Conservation (phyloP, 441 rosid genomes). For the Breynia disticha region DNA sequence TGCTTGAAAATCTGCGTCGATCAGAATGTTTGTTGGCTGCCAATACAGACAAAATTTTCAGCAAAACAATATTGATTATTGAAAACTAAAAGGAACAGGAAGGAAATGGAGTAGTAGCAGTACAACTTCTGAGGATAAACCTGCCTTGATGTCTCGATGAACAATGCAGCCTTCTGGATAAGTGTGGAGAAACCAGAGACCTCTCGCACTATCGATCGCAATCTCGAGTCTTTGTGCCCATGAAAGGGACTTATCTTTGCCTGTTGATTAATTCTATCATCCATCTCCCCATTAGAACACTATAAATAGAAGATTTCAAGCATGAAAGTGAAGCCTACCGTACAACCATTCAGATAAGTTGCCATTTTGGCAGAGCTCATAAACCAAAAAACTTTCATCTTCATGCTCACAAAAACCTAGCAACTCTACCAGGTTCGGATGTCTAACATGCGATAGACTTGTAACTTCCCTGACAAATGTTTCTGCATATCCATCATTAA, state of each 20-base stretch:
- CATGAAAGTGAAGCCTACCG: conserved; percentile 20
- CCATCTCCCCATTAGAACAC: background rate
- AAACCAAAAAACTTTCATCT: conserved; percentile 45
- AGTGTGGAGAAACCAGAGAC: conserved; percentile 53
- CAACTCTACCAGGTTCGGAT: conserved; percentile 52
- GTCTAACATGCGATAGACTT: conserved; percentile 47
- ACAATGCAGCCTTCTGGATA: conserved; percentile 54
- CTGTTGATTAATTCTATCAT: conserved; percentile 19
- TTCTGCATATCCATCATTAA: conserved; percentile 36
- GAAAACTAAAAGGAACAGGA: conserved; percentile 3
- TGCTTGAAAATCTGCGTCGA: conserved; percentile 36
- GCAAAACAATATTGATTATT: background rate
- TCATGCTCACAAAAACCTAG: conserved; percentile 38
- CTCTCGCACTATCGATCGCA: conserved; percentile 43
- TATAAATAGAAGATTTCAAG: background rate
- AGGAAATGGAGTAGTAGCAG: background rate
- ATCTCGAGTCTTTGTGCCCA: conserved; percentile 55
- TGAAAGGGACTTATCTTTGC: conserved; percentile 35
- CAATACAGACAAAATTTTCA: background rate
- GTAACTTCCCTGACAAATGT: conserved; percentile 47
- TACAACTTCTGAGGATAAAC: background rate
- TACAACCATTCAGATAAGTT: conserved; percentile 54
- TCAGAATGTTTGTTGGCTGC: conserved; percentile 59
- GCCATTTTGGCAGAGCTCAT: conserved; percentile 47
- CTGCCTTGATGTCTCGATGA: conserved; percentile 51